These are phyloP conservation scores for Leptographium wingfieldii DNA, from an alignment of 2,329 filamentous ascomycete species.

Conservation along the genomic window DNA sequence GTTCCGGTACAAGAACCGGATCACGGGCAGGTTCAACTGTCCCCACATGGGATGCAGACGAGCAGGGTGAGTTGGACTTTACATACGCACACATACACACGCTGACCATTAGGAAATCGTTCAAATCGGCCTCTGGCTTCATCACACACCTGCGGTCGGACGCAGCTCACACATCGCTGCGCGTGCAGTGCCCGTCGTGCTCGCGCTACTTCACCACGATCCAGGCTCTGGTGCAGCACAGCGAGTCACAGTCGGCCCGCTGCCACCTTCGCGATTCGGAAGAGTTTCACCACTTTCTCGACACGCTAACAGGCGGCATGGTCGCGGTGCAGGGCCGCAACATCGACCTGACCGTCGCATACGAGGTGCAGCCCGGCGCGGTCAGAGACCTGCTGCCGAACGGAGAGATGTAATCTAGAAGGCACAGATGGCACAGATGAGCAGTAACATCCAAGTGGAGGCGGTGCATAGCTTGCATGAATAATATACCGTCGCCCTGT, in stretches of 20 bases:
- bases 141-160: constrained; percentile 31
- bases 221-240: constrained; percentile 33
- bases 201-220: constrained; percentile 26
- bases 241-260: constrained; percentile 27
- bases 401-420: not conserved
- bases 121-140: constrained; percentile 21
- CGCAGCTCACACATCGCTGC: constrained; percentile 22
- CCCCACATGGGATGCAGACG: constrained; percentile 37
- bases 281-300: constrained; percentile 24
- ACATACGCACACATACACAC: not conserved
- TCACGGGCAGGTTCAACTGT: constrained; percentile 36
- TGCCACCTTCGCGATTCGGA: constrained; percentile 31
- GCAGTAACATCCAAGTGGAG: too few species aligned
- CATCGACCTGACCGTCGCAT: constrained; percentile 22
- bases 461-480: too few species aligned
- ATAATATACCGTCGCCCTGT: too few species aligned
- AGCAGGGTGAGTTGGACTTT: constrained; percentile 3
- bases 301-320: constrained; percentile 26
- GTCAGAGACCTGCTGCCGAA: constrained; percentile 1
- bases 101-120: constrained; percentile 24
- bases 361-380: constrained; percentile 15
- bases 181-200: constrained; percentile 33
- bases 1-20: constrained; percentile 30
- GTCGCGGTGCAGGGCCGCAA: constrained; percentile 22
- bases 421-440: too few species aligned